phyloP scores from a whole-genome alignment of 441 rosid species.

The Pelargonium citronellum region DNA sequence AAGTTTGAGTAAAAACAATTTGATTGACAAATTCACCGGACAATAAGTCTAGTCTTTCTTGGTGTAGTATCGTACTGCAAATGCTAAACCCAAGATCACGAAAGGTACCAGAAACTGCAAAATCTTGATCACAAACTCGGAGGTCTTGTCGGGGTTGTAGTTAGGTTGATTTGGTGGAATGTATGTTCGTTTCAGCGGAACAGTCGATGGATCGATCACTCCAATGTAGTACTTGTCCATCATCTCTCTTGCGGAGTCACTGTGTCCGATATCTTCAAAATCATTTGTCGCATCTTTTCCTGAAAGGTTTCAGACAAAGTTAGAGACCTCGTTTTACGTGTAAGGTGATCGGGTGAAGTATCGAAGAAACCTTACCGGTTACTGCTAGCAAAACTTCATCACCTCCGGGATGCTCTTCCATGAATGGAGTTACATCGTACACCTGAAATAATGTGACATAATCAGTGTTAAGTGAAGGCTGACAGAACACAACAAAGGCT shows the following conservation, averaged over 20 bases:
- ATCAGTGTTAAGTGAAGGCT: too few relatives aligned
- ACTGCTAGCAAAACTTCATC: conserved; percentile 80
- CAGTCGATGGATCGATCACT: conserved; percentile 51
- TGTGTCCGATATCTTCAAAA: conserved; percentile 92
- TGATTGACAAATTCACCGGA: too few relatives aligned
- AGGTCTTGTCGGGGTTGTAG: conserved; percentile 48
- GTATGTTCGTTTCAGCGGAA: conserved; percentile 47
- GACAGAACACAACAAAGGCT: too few relatives aligned
- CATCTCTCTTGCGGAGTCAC: conserved; percentile 78
- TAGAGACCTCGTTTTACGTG: background rate
- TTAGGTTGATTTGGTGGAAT: conserved; percentile 42
- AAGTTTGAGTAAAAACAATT: too few relatives aligned
- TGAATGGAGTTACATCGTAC: conserved; percentile 78
- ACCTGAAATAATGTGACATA: conserved; percentile 38
- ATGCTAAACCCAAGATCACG: conserved; percentile 67
- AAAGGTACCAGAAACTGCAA: conserved; percentile 80
- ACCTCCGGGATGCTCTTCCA: conserved; percentile 99
- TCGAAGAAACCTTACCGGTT: conserved; percentile 39
- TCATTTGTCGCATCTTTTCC: conserved; percentile 87
- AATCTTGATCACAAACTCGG: conserved; percentile 58
- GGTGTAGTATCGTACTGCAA: conserved; percentile 58
- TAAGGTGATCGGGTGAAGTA: background rate
- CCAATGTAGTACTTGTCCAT: conserved; percentile 70
- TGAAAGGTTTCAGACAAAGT: conserved; percentile 23
- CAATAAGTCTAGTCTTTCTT: conserved; percentile 47